Base-by-base conservation (phyloP, 2,329 filamentous ascomycete genomes). In the Didymella arachidicola region DNA sequence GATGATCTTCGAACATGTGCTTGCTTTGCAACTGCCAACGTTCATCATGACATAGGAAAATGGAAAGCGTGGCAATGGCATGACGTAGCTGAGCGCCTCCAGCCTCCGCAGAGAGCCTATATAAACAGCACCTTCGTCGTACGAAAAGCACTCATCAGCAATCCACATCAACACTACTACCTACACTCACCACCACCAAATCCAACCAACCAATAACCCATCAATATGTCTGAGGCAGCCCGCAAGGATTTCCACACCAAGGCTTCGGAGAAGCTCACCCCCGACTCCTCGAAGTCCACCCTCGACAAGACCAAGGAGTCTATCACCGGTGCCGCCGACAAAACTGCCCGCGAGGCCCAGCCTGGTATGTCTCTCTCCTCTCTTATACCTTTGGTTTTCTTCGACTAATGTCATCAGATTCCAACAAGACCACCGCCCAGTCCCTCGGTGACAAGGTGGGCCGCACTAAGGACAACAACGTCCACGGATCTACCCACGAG, bases 221-320 rank as follows among this genome's bases (percentile, higher is more conserved):
- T 69, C 77, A 84, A 67, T 74, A 87, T 87, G 85, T 84, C 86
- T 82, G 86, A 88, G 78, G 53, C 77, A 68, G 82, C 80, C 72
- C 85, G 86, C 84, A 88, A 88, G 79, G 84, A 86, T 77, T 82
- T 86, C 77, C 70, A 76, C 66, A 72, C 79, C 78, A 83, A 87
- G 83, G 77, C 81, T 62, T 77, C 79, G 72, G 84, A 88, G 82
- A 79, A 82, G 59, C 49, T 69, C 34, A 85, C 81, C 68, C 86
- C 86, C 59, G 81, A 88, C 75, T 81, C 80, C 72, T 76, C 81
- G 77, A 88, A 89, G 80, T 87, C 85, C 62, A 86, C 84, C 68
- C 77, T 81, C 69, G 78, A 87, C 64, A 86, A 87, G 81, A 65
- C 83, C 63, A 83, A 83, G 74, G 86, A 88, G 76, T 73, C 76